Evolutionary conservation across 257 asterid genomes (phyloP), one percentile per base, ranked within the genome.

Genomic region (Anisodus tanguticus): DNA sequence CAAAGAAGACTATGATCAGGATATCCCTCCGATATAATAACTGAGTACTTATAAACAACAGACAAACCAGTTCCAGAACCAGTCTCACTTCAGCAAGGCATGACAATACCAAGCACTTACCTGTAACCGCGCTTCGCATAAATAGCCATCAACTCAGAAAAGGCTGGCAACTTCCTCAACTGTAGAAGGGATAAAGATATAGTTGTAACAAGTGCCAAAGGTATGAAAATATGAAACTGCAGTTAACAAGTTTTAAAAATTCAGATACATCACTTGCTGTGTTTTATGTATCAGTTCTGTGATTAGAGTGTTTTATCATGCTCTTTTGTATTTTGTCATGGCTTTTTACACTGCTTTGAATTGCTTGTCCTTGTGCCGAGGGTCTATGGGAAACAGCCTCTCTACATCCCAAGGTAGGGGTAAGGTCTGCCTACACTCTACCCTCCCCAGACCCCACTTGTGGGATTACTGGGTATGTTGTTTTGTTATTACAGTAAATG

Each of bases 91-190:
- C 62, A n/a, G 15, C 64, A 71, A 70, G 37, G 55, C 22, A 67
- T 84, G 84, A 83, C 67, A 60, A 82, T 63, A 64, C 8, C 6
- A 39, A 83, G 87, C 60, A 82, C 37, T 80, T 86, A 94, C 99
- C 99, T 91, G 94, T 95, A 93, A 88, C 97, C 95, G 81, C 87
- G 93, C 83, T 89, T 89, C 26, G 92, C 78, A 81, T 97, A 97
- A 87, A 91, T 94, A 82, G 89, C 86, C 67, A 87, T 80, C 90
- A 97, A 88, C 85, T 92, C 97, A 17, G 91, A 83, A 83, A 93
- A 97, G 80, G 95, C 95, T 49, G 98, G 97, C 90, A 91, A 83
- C 86, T 90, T 91, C 86, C 87, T 81, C 87, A 97, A 79, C 98
- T 96, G 97, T 84, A 84, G 60, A 87, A 53, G 35, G 67, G 78